Base-by-base conservation (phyloP, 306 rosid species). In the Vigna reflexopilosa region DNA sequence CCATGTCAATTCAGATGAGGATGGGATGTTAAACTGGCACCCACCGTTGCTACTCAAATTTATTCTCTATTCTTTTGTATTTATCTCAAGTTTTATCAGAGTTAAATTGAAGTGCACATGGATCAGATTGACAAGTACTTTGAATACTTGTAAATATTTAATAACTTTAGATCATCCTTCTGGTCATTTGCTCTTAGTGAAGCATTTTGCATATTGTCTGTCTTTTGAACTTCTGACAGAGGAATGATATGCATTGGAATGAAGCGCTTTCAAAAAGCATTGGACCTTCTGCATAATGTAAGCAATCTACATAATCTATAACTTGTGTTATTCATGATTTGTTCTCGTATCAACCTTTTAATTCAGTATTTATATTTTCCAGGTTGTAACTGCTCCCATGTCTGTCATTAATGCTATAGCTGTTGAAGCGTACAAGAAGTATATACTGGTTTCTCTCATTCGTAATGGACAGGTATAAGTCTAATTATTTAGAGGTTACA, bases 361-460 rank as follows among this genome's bases (percentile, higher is more conserved):
- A 40, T 67, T 73, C 76, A 40, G 42, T 17, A 28, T 50, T 70
- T 78, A 10, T 82, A 48, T 81, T 66, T 78, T 81, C 20, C 85
- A 96, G 99, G 99, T 89, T 82, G 98, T 96, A 80, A 91, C 97
- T 73, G 96, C 98, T 73, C 99, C 99, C 15, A 91, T 96, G 97
- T 70, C 91, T 47, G 28, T 80, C 56, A 28, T 87, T 62, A 96
- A 85, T 78, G 97, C 98, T 67, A 90, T 96, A 84, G 89, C 93
- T 67, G 91, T 91, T 73, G 99, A 96, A 89, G 98, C 99, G 51
- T 91, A 96, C 89, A 96, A 91, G 80, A 92, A 96, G 72, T 91
- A 87, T 82, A 76, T 96, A 81, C 80, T 96, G 87, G 91, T 91
- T 82, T 87, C 94, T 67, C 98, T 96, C 75, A 93, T 93, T 88